Evolutionary conservation across 306 rosid species (phyloP).

Genomic region (Malus asiatica): DNA sequence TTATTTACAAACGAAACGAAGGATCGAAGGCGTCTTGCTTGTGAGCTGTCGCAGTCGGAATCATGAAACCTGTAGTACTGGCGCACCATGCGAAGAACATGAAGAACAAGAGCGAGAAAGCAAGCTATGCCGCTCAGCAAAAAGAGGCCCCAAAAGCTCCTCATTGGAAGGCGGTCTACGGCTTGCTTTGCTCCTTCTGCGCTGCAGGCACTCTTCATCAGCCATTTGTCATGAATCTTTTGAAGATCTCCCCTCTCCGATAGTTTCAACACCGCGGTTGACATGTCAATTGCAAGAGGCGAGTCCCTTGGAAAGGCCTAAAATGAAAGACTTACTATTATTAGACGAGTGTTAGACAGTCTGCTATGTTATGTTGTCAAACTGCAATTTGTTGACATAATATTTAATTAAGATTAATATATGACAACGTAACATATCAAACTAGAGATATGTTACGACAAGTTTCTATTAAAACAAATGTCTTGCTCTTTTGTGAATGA

Average conservation of each 20-base stretch:
- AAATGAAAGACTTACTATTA: no score
- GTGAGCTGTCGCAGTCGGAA: neutral
- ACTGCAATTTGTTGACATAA: no score
- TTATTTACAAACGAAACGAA: constrained; percentile 12
- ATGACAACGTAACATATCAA: no score
- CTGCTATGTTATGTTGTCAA: no score
- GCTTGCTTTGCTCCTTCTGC: constrained; percentile 19
- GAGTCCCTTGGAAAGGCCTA: constrained; percentile 75
- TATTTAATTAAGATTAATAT: no score
- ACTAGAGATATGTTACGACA: no score
- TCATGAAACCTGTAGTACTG: neutral
- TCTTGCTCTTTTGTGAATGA: neutral
- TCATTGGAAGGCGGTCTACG: constrained; percentile 16
- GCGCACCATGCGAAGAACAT: constrained; percentile 7
- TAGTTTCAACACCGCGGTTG: constrained; percentile 13
- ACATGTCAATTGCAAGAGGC: constrained; percentile 41
- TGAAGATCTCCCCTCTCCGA: constrained; percentile 23
- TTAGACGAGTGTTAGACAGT: no score
- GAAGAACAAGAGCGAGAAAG: constrained; percentile 12
- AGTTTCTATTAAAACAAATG: no score
- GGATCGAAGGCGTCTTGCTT: neutral
- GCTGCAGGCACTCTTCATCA: constrained; percentile 26
- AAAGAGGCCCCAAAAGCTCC: constrained; percentile 26
- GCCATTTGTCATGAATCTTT: constrained; percentile 28
- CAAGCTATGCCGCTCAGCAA: constrained; percentile 17